phyloP scores from a whole-genome alignment of 1,284 basidiomycete genomes.

The Ceratobasidium sp. region DNA sequence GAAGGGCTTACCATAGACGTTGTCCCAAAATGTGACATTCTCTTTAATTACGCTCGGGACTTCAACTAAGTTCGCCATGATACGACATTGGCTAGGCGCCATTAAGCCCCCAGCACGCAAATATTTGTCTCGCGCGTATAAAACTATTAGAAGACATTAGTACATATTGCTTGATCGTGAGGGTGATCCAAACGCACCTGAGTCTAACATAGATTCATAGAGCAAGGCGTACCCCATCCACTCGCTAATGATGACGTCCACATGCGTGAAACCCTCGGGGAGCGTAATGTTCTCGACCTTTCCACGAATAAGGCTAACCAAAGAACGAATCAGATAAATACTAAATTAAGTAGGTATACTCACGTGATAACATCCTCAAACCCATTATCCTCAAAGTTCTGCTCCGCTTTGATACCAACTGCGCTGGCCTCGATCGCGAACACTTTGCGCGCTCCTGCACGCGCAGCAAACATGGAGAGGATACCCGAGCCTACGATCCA shows the following conservation, averaged over 20 bases:
- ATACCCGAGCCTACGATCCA: slow-evolving; percentile 77
- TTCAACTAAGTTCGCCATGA: slow-evolving; percentile 86
- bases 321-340: background rate
- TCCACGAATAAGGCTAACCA: slow-evolving; percentile 78
- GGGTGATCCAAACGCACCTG: slow-evolving; percentile 59
- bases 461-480: slow-evolving; percentile 91
- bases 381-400: slow-evolving; percentile 86
- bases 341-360: slow-evolving; percentile 28
- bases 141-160: background rate
- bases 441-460: slow-evolving; percentile 92
- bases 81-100: slow-evolving; percentile 91
- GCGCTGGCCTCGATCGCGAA: slow-evolving; percentile 94
- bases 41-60: slow-evolving; percentile 83
- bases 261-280: slow-evolving; percentile 77
- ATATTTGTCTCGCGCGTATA: slow-evolving; percentile 35
- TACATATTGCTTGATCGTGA: background rate
- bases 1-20: slow-evolving; percentile 81
- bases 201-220: slow-evolving; percentile 98
- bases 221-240: slow-evolving; percentile 98
- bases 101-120: slow-evolving; percentile 73
- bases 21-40: slow-evolving; percentile 88
- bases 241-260: slow-evolving; percentile 95
- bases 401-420: slow-evolving; percentile 85
- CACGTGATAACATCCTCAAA: slow-evolving; percentile 82
- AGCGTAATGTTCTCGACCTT: slow-evolving; percentile 89